Evolutionary conservation across 2,329 filamentous ascomycete species (phyloP).

Genomic region (Pseudocercospora eumusae): DNA sequence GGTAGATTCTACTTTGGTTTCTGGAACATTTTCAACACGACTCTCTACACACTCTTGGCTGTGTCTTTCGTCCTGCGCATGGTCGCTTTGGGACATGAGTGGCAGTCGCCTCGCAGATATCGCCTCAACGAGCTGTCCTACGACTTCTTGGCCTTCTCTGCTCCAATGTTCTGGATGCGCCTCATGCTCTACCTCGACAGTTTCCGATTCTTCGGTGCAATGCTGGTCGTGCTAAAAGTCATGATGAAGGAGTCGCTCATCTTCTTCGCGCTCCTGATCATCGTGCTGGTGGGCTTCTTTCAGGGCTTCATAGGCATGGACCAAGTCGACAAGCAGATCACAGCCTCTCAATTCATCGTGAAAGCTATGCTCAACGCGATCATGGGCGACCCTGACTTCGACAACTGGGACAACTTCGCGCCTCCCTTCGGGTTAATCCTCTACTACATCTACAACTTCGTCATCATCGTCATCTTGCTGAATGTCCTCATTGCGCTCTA

Average conservation of each 20-base stretch:
- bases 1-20: slow-evolving; percentile 89
- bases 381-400: slow-evolving; percentile 89
- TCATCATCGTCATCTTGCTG: slow-evolving; percentile 91
- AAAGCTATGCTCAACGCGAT: slow-evolving; percentile 85
- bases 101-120: slow-evolving; percentile 50
- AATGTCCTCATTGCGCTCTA: slow-evolving; percentile 97
- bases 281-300: slow-evolving; percentile 83
- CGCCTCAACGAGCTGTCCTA: slow-evolving; percentile 81
- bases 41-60: slow-evolving; percentile 75
- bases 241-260: slow-evolving; percentile 74
- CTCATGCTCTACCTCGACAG: slow-evolving; percentile 90
- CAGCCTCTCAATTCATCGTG: slow-evolving; percentile 69
- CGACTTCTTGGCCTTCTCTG: slow-evolving; percentile 88
- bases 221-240: slow-evolving; percentile 90
- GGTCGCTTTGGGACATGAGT: slow-evolving; percentile 68
- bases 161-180: slow-evolving; percentile 96
- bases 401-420: slow-evolving; percentile 83
- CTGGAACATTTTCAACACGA: slow-evolving; percentile 89
- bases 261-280: slow-evolving; percentile 86
- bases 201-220: slow-evolving; percentile 93
- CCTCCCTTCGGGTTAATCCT: slow-evolving; percentile 92
- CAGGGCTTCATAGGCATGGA: slow-evolving; percentile 94
- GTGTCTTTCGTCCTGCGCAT: slow-evolving; percentile 78
- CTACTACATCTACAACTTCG: slow-evolving; percentile 97
- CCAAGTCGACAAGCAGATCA: slow-evolving; percentile 67